Evolutionary conservation across 257 asterid species (phyloP), one percentile per base, ranked within the genome.

Genomic region (Forsythia viridissima): DNA sequence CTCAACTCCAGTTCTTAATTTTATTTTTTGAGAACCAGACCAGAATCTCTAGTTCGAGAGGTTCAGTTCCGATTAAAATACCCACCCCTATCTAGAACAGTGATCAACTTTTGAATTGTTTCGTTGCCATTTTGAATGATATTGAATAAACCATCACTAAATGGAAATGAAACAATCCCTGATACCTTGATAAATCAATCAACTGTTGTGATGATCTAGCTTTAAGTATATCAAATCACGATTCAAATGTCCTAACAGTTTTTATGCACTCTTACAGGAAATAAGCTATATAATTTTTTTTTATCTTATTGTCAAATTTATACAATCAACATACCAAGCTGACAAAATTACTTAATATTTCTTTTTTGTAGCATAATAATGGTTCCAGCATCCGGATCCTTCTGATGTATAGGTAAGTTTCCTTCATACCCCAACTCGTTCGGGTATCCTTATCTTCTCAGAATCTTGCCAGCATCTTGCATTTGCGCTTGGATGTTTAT

Each of bases 341-440:
- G 76, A 81, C 70, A 67, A 59, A 57, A 21, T 30, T 30, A 63
- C 40, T 69, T 36, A 40, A 18, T 65, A 80, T 81, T 46, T 37
- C 77, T 76, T 78, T 82, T 85, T 82, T 91, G 93, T 80, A 92
- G 98, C 89, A 94, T 79, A 90, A 84, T 83, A 70, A 85, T 77
- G 96, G 91, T 78, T 85, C 93, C 84, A 88, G 92, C 87, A 82
- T 90, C 80, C 90, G 96, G 82, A 89, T 94, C 85, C 94, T 94
- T 85, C 87, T 90, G 76, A 91, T 86, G 87, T 91, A 94, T 84
- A 94, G 97, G 97, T 91, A 86, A 81, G 36, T 71, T 8, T 66
- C 70, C 70, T 63, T 65, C 74, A 10, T 20, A 71, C 44, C 30
- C 70, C 40, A 73, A 65, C 61, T 75, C 57, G 61, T 48, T 61